A percentile compares a stretch with the other conserved stretches of the same genome.
phyloP scores from a whole-genome alignment of 2,329 filamentous ascomycete genomes.

The Colletotrichum cordylinicola region DNA sequence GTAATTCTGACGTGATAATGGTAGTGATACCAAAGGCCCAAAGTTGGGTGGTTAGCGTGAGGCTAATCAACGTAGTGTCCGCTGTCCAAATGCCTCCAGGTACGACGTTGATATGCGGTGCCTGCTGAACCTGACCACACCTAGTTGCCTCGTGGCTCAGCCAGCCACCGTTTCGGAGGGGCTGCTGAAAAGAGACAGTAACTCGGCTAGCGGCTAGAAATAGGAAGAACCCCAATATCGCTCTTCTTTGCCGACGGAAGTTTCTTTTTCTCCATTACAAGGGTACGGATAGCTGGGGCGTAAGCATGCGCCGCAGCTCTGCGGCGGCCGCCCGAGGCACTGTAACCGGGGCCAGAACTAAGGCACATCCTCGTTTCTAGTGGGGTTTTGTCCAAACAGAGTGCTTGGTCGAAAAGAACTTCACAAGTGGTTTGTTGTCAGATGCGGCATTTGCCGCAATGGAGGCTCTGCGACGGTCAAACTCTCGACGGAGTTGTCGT shows the following conservation, averaged over 20 bases:
- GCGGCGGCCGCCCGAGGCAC: not conserved
- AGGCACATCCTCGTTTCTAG: not conserved
- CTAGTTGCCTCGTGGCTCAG: not conserved
- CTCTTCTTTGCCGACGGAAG: not conserved
- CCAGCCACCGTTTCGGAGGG: not conserved
- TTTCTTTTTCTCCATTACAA: not conserved
- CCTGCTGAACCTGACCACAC: not conserved
- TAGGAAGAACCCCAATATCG: not conserved
- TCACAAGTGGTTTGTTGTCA: not conserved
- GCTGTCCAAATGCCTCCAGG: not conserved
- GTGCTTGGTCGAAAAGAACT: not conserved
- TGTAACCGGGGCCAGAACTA: not conserved
- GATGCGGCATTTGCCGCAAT: not conserved
- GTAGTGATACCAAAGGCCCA: not conserved
- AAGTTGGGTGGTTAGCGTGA: not conserved
- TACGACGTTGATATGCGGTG: not conserved
- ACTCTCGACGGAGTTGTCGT: not conserved
- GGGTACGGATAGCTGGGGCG: not conserved
- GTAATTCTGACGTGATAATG: not conserved
- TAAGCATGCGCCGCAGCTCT: not conserved
- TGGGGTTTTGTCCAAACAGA: not conserved
- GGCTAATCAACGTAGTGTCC: not conserved
- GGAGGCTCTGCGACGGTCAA: not conserved
- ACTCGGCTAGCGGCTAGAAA: not conserved
- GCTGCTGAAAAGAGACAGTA: not conserved